Base-by-base conservation (phyloP, 2,329 filamentous ascomycete species). In the Pseudocercospora macadamiae region DNA sequence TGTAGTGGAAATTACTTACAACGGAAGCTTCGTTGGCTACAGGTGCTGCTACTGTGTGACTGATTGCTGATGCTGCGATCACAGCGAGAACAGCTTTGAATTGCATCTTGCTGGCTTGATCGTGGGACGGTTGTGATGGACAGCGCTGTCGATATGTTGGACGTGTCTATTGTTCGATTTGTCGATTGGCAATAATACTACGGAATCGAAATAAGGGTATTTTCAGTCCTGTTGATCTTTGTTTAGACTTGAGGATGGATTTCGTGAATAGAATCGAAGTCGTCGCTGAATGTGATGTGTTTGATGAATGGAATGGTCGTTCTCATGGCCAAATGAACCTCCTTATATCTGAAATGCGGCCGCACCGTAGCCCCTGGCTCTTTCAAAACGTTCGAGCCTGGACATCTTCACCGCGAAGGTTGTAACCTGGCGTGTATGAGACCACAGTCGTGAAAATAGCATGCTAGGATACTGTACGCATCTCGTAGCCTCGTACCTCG, bases 41-140 rank as follows among this genome's bases (percentile, higher is more conserved):
- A 18, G 51, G 51, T 19, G 51, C 51, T 45, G 51, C 51, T 9
- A 45, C 3, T 18, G 51, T 30, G 9, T 4, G 2, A 36, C 14
- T 45, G 23, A 54, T 54, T 14, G 51, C 16, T 30, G 51, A 54
- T 30, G 51, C 51, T 18, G 25, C 12, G 25, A 54, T 45, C 36
- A 32, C 37, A 12, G 51, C 23, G 14, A 54, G 25, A 2, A 32
- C 14, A 14, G 36, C 23, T n/a, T 7, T 45, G 51, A 44, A 54
- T 5, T 54, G 51, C 51, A 54, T 54, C 23, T 32, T 54, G 36
- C 16, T 5, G 10, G 18, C n/a, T 21, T 3, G 4, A 26, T 25
- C 2, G 3, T 14, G 25, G n/a, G 2, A 16, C n/a, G 6, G 9
- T 26, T 26, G 28, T 39, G 7, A 39, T 39, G 36, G 16, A 9